phyloP scores from a whole-genome alignment of 345 rosid genomes.

The Gossypium herbaceum region DNA sequence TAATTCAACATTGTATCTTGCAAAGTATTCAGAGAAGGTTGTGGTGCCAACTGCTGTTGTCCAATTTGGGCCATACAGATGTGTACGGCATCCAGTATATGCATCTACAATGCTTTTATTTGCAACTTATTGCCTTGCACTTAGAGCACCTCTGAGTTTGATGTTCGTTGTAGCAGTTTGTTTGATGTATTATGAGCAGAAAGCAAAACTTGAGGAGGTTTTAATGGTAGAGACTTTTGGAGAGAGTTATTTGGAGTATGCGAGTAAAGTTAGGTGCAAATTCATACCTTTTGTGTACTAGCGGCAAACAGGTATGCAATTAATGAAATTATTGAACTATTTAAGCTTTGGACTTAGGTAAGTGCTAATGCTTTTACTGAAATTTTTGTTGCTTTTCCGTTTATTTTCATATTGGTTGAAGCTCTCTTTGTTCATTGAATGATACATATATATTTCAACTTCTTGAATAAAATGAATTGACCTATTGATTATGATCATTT shows the following conservation, averaged over 20 bases:
- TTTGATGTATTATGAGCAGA: slow-evolving; percentile 63
- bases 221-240: slow-evolving; percentile 77
- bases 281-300: slow-evolving; percentile 80
- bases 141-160: slow-evolving; percentile 73
- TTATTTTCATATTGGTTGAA: background rate
- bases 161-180: slow-evolving; percentile 59
- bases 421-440: background rate
- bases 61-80: slow-evolving; percentile 86
- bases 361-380: slow-evolving; percentile 3
- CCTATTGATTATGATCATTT: background rate
- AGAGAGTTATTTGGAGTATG: slow-evolving; percentile 59
- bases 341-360: slow-evolving; percentile 7
- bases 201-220: slow-evolving; percentile 68
- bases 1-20: slow-evolving; percentile 72
- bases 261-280: slow-evolving; percentile 64
- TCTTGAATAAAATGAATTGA: slow-evolving; percentile 10
- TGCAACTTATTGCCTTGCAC: slow-evolving; percentile 52
- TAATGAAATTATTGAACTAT: slow-evolving; percentile 19
- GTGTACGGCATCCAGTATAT: slow-evolving; percentile 81
- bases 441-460: background rate
- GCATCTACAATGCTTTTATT: slow-evolving; percentile 75
- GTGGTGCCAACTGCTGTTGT: slow-evolving; percentile 81
- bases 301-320: slow-evolving; percentile 32
- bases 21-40: slow-evolving; percentile 80
- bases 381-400: background rate